phyloP scores from a whole-genome alignment of 139 green algal genomes.

The Tetratostichococcus sp. region DNA sequence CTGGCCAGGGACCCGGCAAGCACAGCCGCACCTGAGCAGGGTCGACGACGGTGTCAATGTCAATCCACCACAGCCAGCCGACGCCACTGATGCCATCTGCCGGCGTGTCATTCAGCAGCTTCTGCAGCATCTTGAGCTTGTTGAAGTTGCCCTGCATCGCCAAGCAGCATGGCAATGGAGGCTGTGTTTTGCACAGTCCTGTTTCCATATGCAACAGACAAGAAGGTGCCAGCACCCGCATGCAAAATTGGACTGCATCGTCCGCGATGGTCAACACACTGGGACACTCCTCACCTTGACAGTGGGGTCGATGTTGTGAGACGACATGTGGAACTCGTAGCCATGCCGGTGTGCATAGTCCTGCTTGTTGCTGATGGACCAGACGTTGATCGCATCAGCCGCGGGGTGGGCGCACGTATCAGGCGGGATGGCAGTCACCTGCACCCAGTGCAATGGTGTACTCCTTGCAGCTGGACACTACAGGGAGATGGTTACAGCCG shows the following conservation, averaged over 20 bases:
- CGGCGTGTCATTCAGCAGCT: slow-evolving; percentile 4
- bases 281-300: neutral
- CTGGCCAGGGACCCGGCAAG: no score
- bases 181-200: no score
- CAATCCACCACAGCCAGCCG: slow-evolving; percentile 12
- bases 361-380: slow-evolving; percentile 14
- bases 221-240: no score
- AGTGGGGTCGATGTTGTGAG: neutral
- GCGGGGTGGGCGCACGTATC: slow-evolving; percentile 2
- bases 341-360: slow-evolving; percentile 19
- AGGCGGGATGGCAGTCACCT: slow-evolving; percentile 6
- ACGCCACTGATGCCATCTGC: neutral
- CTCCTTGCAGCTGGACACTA: no score
- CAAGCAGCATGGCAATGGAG: neutral
- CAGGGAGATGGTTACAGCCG: no score
- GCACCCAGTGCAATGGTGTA: no score
- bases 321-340: slow-evolving; percentile 13
- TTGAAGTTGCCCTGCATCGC: slow-evolving; percentile 3
- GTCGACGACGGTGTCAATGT: slow-evolving; percentile 11
- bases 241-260: no score
- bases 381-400: neutral
- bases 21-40: neutral
- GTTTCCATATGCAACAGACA: no score
- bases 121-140: slow-evolving; percentile 3
- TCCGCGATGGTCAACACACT: no score